Conservation (phyloP, 1,284 basidiomycete species). For the Erythrobasidium hasegawianum region DNA sequence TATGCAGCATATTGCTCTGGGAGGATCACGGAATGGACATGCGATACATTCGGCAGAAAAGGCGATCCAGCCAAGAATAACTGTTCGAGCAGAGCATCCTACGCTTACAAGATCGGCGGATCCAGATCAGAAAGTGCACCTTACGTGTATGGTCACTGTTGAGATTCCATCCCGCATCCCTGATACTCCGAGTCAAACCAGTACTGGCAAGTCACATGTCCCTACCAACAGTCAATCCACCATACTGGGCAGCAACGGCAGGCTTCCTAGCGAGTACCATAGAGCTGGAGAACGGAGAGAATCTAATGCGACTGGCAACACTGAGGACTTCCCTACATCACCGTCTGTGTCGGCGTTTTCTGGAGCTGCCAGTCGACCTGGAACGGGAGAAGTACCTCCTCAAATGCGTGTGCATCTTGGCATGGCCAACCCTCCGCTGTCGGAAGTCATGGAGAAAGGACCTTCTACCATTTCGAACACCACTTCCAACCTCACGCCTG, state of each 20-base stretch:
- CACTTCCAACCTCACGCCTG: slow-evolving; percentile 15
- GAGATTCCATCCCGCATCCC: slow-evolving; percentile 44
- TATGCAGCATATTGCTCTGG: slow-evolving; percentile 31
- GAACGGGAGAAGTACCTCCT: background rate
- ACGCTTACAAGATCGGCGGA: slow-evolving; percentile 46
- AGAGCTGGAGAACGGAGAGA: slow-evolving; percentile 4
- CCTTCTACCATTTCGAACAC: background rate
- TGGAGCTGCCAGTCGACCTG: background rate
- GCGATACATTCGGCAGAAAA: slow-evolving; percentile 1
- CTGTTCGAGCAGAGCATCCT: slow-evolving; percentile 47
- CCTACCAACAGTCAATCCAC: slow-evolving; percentile 24
- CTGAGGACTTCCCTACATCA: slow-evolving; percentile 33
- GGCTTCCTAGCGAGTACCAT: background rate
- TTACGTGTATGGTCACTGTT: slow-evolving; percentile 50
- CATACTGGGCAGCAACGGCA: slow-evolving; percentile 5
- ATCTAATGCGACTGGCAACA: slow-evolving; percentile 27
- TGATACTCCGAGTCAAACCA: slow-evolving; percentile 23
- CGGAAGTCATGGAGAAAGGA: slow-evolving; percentile 20
- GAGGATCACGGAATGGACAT: slow-evolving; percentile 5
- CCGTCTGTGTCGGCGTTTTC: slow-evolving; percentile 30
- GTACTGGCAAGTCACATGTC: background rate
- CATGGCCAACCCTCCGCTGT: background rate
- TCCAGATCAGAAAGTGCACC: slow-evolving; percentile 46
- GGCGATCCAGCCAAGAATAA: slow-evolving; percentile 44
- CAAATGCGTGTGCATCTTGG: background rate